Conservation (phyloP, 108 stramenopile species). For the Ochromonas danica region DNA sequence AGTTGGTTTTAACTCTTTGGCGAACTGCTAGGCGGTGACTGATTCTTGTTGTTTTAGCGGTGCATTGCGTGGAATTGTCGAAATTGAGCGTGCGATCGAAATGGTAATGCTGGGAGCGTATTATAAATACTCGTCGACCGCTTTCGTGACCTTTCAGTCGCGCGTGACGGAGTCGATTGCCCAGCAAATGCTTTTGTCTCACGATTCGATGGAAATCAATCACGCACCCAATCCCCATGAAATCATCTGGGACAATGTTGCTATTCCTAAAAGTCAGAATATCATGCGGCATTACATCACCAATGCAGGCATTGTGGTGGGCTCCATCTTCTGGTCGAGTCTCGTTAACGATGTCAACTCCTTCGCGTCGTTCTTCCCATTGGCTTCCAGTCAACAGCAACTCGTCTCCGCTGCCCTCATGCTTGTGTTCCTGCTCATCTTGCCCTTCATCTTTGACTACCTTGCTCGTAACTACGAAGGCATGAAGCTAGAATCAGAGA, state of each 20-base stretch:
- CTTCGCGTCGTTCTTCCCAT: not conserved
- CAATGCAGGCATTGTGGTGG: not conserved
- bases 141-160: conserved; percentile 33
- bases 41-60: not conserved
- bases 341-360: conserved; percentile 8
- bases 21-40: no score
- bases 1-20: no score
- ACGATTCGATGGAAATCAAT: conserved; percentile 29
- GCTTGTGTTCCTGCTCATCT: conserved; percentile 12
- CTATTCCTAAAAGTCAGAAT: conserved; percentile 18
- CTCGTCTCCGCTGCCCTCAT: not conserved
- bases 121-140: conserved; percentile 25
- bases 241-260: conserved; percentile 30
- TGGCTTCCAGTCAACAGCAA: not conserved
- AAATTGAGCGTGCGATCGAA: conserved; percentile 9
- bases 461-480: conserved; percentile 25
- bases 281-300: conserved; percentile 2
- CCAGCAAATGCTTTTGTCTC: conserved; percentile 31
- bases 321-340: conserved; percentile 24
- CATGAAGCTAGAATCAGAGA: conserved; percentile 68
- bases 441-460: conserved; percentile 30
- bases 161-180: conserved; percentile 21
- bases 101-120: conserved; percentile 19
- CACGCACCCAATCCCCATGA: conserved; percentile 23
- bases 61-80: conserved; percentile 18